phyloP scores from a whole-genome alignment of 2,329 filamentous ascomycete species.

The Elsinoe arachidis region DNA sequence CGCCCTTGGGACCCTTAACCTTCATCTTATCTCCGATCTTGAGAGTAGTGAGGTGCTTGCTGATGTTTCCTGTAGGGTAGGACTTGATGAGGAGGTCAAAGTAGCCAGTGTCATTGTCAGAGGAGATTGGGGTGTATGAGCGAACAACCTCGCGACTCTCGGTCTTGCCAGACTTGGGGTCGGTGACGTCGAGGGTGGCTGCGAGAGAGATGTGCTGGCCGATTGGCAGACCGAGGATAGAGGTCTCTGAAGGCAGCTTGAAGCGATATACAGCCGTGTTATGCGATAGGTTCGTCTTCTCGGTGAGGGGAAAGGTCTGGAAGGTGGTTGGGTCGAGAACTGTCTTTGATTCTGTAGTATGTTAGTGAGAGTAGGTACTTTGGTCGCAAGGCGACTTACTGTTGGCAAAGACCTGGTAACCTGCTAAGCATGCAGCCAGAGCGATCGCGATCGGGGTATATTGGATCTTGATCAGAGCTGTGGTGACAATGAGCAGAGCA shows the following conservation, averaged over 20 bases:
- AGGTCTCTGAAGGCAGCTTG: slow-evolving; percentile 63
- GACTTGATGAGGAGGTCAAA: slow-evolving; percentile 98
- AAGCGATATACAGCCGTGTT: slow-evolving; percentile 99
- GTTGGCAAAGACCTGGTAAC: slow-evolving; percentile 59
- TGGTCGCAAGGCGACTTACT: slow-evolving; percentile 44
- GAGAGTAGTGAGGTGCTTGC: slow-evolving; percentile 77
- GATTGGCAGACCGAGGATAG: slow-evolving; percentile 63
- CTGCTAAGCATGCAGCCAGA: slow-evolving; percentile 57
- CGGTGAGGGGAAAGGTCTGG: slow-evolving; percentile 85
- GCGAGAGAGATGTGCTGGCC: slow-evolving; percentile 98
- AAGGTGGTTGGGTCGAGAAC: slow-evolving; percentile 80
- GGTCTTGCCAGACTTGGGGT: slow-evolving; percentile 55
- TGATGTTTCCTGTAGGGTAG: slow-evolving; percentile 96
- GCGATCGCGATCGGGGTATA: slow-evolving; percentile 63
- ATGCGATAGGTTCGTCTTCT: slow-evolving; percentile 94
- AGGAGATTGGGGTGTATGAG: slow-evolving; percentile 86
- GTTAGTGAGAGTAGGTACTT: slow-evolving; percentile 2
- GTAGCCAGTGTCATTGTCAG: slow-evolving; percentile 79
- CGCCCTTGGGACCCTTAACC: slow-evolving; percentile 89
- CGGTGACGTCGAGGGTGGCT: slow-evolving; percentile 64
- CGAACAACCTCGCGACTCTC: slow-evolving; percentile 74
- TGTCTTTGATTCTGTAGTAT: slow-evolving; percentile 57
- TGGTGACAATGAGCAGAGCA: slow-evolving; percentile 67
- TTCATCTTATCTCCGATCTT: slow-evolving; percentile 79
- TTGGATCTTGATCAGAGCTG: slow-evolving; percentile 68